Evolutionary conservation across 2,329 filamentous ascomycete species (phyloP).

Genomic region (Cercospora berteroae): DNA sequence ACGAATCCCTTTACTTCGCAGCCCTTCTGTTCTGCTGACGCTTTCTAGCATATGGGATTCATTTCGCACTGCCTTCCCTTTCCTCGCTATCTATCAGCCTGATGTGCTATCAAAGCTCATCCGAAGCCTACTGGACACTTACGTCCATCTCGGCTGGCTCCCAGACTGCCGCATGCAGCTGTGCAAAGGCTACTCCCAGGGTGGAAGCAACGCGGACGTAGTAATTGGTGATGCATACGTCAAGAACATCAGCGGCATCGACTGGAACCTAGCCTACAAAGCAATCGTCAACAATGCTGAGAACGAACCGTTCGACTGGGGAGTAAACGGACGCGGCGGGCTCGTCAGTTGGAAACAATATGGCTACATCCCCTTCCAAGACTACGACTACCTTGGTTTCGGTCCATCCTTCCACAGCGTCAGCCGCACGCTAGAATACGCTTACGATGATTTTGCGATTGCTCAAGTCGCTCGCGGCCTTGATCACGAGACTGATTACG

Average conservation of each 20-base stretch:
- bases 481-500: slow-evolving; percentile 50
- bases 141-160: slow-evolving; percentile 65
- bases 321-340: slow-evolving; percentile 66
- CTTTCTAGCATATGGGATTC: slow-evolving; percentile 53
- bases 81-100: slow-evolving; percentile 64
- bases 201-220: slow-evolving; percentile 49
- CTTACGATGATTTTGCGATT: slow-evolving; percentile 66
- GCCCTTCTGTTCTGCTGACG: background rate
- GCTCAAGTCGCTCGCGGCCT: slow-evolving; percentile 63
- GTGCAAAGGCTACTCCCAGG: slow-evolving; percentile 64
- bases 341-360: slow-evolving; percentile 67
- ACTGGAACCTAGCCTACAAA: slow-evolving; percentile 67
- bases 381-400: slow-evolving; percentile 59
- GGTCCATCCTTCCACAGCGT: slow-evolving; percentile 68
- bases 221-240: slow-evolving; percentile 66
- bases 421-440: slow-evolving; percentile 68
- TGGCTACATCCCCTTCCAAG: slow-evolving; percentile 56
- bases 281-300: slow-evolving; percentile 72
- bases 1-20: background rate
- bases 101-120: slow-evolving; percentile 62
- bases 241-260: slow-evolving; percentile 60
- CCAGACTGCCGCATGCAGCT: slow-evolving; percentile 71
- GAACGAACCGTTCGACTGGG: slow-evolving; percentile 67
- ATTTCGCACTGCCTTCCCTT: slow-evolving; percentile 62
- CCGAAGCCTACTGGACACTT: slow-evolving; percentile 65